These are phyloP conservation scores for Leishmania tarentolae DNA, from an alignment of 208 protist species.

Conservation along the genomic window DNA sequence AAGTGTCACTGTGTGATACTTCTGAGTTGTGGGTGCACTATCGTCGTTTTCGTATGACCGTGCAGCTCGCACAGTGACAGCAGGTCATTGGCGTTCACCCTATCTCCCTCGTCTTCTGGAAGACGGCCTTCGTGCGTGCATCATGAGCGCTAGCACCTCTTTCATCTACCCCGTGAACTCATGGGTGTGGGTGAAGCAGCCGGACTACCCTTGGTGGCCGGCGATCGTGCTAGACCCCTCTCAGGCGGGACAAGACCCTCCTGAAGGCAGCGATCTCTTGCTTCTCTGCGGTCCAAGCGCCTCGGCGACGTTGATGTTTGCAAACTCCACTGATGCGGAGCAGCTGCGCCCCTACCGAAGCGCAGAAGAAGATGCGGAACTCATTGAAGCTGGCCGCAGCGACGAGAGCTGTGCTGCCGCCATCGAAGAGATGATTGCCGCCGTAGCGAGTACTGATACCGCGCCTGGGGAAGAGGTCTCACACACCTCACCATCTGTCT, in stretches of 20 bases:
- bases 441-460: not conserved
- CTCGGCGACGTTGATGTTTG: conserved; percentile 58
- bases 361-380: conserved; percentile 35
- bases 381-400: conserved; percentile 37
- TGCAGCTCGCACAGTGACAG: not conserved
- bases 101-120: not conserved
- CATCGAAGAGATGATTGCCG: conserved; percentile 50
- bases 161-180: conserved; percentile 38
- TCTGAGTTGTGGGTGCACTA: not conserved
- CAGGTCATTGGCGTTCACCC: no score
- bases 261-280: conserved; percentile 51
- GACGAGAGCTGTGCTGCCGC: conserved; percentile 57
- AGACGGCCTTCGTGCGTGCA: conserved; percentile 13
- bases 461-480: not conserved
- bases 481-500: not conserved
- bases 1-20: not conserved
- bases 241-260: conserved; percentile 28
- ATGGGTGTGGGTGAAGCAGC: conserved; percentile 83
- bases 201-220: conserved; percentile 86
- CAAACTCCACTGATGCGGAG: conserved; percentile 31
- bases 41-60: not conserved
- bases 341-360: conserved; percentile 45
- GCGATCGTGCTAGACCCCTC: conserved; percentile 62
- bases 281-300: conserved; percentile 67
- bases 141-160: conserved; percentile 16